Conservation (phyloP, 2,329 filamentous ascomycete species). For the Cercospora sesami region DNA sequence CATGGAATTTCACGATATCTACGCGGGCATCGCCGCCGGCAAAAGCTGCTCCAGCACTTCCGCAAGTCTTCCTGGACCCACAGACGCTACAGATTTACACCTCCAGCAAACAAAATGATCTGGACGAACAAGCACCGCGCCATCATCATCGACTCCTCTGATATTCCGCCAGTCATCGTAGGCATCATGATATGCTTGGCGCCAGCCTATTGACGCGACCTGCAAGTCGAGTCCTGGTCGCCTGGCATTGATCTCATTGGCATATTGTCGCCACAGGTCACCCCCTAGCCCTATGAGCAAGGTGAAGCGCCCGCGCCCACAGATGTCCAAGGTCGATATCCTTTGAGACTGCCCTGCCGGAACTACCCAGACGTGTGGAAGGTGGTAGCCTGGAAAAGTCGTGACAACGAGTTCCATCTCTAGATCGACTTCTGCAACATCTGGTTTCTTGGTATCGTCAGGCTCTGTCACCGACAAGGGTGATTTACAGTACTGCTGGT, state of each 20-base stretch:
- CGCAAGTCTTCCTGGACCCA: neutral
- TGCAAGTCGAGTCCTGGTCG: neutral
- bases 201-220: neutral
- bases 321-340: neutral
- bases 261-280: neutral
- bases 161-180: slow-evolving; percentile 58
- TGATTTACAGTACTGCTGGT: neutral
- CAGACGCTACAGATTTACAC: neutral
- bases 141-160: slow-evolving; percentile 55
- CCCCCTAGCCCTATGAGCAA: neutral
- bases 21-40: neutral
- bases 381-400: neutral
- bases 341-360: neutral
- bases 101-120: slow-evolving; percentile 59
- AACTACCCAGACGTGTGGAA: neutral
- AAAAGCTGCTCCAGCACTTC: neutral
- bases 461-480: neutral
- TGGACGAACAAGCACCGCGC: slow-evolving; percentile 57
- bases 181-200: slow-evolving; percentile 30
- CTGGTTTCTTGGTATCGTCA: neutral
- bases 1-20: neutral
- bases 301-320: neutral
- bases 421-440: neutral
- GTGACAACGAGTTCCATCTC: neutral
- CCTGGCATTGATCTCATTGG: neutral